Evolutionary conservation across 495 filamentous ascomycete genomes (phyloP).

Genomic region (Aspergillus baeticus): DNA sequence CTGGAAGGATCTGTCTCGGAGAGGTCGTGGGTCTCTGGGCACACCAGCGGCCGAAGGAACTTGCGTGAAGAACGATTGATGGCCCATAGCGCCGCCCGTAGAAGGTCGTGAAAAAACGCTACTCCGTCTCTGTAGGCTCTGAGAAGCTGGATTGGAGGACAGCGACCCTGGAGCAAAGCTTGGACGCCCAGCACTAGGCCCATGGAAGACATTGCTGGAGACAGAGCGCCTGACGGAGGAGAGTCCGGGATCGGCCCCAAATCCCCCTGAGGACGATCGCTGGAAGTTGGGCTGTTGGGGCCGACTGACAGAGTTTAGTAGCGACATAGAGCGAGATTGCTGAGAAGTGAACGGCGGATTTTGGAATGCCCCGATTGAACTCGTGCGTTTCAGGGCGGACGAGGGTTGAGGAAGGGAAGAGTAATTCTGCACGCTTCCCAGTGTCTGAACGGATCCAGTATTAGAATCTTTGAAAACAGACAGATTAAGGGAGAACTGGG

Average conservation of each 20-base stretch:
- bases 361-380: slow-evolving; percentile 68
- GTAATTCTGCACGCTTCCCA: slow-evolving; percentile 74
- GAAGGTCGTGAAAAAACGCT: slow-evolving; percentile 78
- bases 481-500: slow-evolving; percentile 5
- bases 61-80: slow-evolving; percentile 91
- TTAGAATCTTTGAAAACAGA: too few species aligned
- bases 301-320: slow-evolving; percentile 82
- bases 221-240: slow-evolving; percentile 86
- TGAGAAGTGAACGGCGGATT: slow-evolving; percentile 63
- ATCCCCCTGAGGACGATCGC: slow-evolving; percentile 73
- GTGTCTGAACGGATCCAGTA: slow-evolving; percentile 61
- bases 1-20: slow-evolving; percentile 78
- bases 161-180: slow-evolving; percentile 68
- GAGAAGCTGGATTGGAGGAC: slow-evolving; percentile 43
- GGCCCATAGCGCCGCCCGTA: slow-evolving; percentile 58
- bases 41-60: slow-evolving; percentile 74
- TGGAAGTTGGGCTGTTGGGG: slow-evolving; percentile 83
- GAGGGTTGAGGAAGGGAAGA: slow-evolving; percentile 81
- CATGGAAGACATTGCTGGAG: slow-evolving; percentile 66
- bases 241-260: slow-evolving; percentile 69
- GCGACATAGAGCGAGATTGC: slow-evolving; percentile 77
- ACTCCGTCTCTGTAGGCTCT: slow-evolving; percentile 67
- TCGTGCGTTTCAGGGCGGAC: slow-evolving; percentile 96
- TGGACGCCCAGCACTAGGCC: slow-evolving; percentile 57
- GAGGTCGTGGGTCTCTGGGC: slow-evolving; percentile 83